Percentiles rank a stretch among this genome's conserved stretches.
Evolutionary conservation across 805 yeast genomes (phyloP).

Genomic region (Candida railenensis): DNA sequence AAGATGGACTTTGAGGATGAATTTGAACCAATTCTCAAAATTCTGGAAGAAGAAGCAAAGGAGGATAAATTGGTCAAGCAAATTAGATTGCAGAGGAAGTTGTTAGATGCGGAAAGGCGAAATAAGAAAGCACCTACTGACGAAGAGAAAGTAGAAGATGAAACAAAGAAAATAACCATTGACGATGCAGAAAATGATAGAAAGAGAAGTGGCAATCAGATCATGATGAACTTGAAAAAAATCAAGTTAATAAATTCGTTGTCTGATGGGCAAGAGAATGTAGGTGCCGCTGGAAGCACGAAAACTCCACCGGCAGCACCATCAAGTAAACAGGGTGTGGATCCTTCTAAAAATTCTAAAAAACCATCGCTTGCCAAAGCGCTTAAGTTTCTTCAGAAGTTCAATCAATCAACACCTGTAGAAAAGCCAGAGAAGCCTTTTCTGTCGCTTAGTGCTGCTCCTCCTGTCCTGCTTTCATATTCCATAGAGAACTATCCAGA

Average conservation of each 20-base stretch:
- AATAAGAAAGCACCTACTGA: neutral
- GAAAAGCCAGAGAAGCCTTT: neutral
- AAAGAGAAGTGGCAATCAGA: neutral
- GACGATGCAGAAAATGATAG: neutral
- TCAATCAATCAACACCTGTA: neutral
- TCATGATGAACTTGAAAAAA: conserved; percentile 1
- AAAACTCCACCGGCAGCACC: neutral
- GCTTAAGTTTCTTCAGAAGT: neutral
- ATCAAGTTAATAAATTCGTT: conserved; percentile 6
- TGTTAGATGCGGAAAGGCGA: conserved; percentile 6
- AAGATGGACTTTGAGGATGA: conserved; percentile 24
- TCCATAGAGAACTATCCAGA: neutral
- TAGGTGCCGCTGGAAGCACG: neutral
- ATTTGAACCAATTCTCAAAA: conserved; percentile 25
- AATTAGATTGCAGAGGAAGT: conserved; percentile 12
- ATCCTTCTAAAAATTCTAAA: neutral
- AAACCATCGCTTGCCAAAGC: neutral
- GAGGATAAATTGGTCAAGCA: conserved; percentile 18
- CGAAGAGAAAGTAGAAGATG: neutral
- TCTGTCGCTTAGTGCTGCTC: too few relatives aligned
- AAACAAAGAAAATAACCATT: conserved; percentile 4
- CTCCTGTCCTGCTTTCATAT: too few relatives aligned
- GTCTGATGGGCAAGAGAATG: neutral
- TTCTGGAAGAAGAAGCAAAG: conserved; percentile 18
- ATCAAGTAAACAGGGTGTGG: neutral